A percentile compares a stretch with the other conserved stretches of the same genome.
Evolutionary conservation across 306 rosid species (phyloP).

Genomic region (Dryas alaskensis): DNA sequence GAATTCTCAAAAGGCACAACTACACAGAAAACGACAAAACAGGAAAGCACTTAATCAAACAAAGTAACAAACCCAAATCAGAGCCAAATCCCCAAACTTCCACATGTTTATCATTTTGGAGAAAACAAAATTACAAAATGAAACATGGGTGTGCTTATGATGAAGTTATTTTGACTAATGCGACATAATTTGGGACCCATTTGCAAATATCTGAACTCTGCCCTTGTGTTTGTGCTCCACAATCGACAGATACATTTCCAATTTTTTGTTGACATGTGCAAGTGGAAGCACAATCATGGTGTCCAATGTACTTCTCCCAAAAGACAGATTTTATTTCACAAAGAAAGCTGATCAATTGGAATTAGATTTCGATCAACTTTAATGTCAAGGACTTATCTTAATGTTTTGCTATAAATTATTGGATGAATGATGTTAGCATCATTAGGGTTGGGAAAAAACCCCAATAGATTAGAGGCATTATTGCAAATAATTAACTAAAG

Average conservation of each 20-base stretch:
- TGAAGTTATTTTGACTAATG: no score
- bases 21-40: no score
- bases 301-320: conserved; percentile 19
- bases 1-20: no score
- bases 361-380: conserved; percentile 1
- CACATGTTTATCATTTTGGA: background rate
- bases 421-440: background rate
- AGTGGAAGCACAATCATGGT: conserved; percentile 3
- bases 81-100: background rate
- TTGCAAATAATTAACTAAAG: background rate
- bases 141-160: no score
- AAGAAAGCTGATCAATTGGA: conserved; percentile 1
- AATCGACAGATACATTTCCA: background rate
- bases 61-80: no score
- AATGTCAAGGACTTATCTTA: background rate
- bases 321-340: background rate
- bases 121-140: no score
- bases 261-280: background rate
- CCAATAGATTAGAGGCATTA: background rate
- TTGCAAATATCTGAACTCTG: background rate
- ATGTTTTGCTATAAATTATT: background rate
- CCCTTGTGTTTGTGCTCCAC: conserved; percentile 9
- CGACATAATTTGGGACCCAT: no score
- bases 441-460: background rate
- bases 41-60: no score